Evolutionary conservation across 202 grass and related monocot genomes (phyloP).

Genomic region (Bolboschoenoplectus hybrid): DNA sequence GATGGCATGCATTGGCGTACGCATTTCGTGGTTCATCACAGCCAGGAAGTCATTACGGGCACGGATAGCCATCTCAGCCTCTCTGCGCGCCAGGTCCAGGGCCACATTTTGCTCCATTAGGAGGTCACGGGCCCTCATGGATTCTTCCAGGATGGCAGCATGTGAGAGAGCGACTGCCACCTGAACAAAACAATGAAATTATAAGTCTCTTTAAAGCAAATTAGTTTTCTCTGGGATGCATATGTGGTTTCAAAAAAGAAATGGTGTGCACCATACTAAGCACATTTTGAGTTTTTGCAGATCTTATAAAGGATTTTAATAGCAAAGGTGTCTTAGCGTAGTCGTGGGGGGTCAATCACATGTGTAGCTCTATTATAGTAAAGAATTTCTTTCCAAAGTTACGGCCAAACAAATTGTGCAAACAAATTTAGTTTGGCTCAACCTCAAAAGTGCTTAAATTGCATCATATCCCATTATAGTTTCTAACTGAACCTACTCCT

Average conservation of each 20-base stretch:
- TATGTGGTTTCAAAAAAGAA: neutral
- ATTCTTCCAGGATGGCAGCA: slow-evolving; percentile 92
- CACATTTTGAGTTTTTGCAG: neutral
- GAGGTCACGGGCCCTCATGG: slow-evolving; percentile 85
- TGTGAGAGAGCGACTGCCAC: slow-evolving; percentile 98
- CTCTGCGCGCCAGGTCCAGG: slow-evolving; percentile 75
- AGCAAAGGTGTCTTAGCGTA: neutral
- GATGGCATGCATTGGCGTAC: slow-evolving; percentile 94
- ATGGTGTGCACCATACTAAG: neutral
- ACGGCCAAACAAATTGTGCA: neutral
- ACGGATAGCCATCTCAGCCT: slow-evolving; percentile 97
- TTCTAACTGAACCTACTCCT: neutral
- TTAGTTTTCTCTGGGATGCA: neutral
- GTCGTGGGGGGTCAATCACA: neutral
- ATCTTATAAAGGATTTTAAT: neutral
- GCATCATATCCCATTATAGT: neutral
- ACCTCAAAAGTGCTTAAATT: neutral
- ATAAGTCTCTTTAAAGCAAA: neutral
- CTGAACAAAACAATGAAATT: slow-evolving; percentile 44
- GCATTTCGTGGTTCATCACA: slow-evolving; percentile 99
- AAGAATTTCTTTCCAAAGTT: neutral
- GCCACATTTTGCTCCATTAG: slow-evolving; percentile 98
- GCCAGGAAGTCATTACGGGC: slow-evolving; percentile 95
- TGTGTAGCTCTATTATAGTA: neutral
- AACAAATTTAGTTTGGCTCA: neutral